Base-by-base conservation (phyloP, 441 rosid genomes). In the Brassica balearica region DNA sequence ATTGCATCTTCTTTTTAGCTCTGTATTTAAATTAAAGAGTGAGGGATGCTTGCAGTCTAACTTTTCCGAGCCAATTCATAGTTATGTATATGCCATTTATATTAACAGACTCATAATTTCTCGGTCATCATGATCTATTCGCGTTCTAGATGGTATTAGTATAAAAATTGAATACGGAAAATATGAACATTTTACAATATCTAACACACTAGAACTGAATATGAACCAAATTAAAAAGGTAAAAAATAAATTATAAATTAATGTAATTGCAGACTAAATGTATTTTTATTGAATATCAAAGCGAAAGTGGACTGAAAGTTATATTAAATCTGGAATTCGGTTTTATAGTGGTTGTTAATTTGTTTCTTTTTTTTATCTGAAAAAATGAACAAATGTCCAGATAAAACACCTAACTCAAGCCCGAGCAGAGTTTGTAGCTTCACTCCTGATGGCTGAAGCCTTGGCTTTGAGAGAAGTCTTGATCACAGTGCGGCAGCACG, bases 21-120 rank as follows among this genome's bases (percentile, higher is more conserved):
- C 71, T 80, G 69, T 63, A 63, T 80, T 80, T 71, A 51, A 59
- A 70, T 43, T 75, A 75, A 80, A 80, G 73, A 75, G 51, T n/a
- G 46, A 41, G 56, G 25, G 38, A 29, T 29, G 38, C 38, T 43
- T 66, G 51, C 65, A 79, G 70, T 63, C 79, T 12, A 29, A 29
- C 34, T 75, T 80, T 74, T 65, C 23, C 32, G 4, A 65, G 14
- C 22, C 75, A 74, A 38, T 55, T 55, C 59, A 53, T 15, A 55
- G 9, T 55, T 34, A 34, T 34, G 38, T 34, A 34, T 34, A 34
- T 34, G 38, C 38, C 56, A 51, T 51, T 51, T 1, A n/a, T 48
- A 48, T 46, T 46, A 46, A 11, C n/a, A 34, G 38, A 46, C 51
- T 43, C 51, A 43, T 11, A 43, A 43, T 43, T 3, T 43, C 51